These are phyloP conservation scores for Haematococcus lacustris DNA, from an alignment of 139 green algal species.

Conservation along the genomic window DNA sequence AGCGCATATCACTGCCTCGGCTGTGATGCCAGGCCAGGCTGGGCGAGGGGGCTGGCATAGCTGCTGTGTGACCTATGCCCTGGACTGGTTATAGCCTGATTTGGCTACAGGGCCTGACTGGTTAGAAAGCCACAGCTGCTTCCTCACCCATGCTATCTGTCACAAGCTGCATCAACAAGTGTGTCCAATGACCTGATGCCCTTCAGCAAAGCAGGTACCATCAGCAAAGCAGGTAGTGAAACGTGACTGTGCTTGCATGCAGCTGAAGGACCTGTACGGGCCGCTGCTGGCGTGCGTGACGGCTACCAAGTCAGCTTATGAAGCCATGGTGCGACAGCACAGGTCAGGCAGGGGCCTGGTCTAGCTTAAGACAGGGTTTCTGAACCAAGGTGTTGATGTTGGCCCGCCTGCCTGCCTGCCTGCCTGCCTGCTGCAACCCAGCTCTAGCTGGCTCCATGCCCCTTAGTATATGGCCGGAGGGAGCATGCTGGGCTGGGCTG, in stretches of 20 bases:
- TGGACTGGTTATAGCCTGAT: background rate
- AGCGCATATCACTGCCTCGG: background rate
- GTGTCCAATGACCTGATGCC: no score
- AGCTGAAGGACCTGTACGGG: conserved; percentile 67
- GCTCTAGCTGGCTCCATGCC: background rate
- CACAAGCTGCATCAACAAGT: background rate
- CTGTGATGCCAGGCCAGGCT: background rate
- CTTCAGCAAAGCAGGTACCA: no score
- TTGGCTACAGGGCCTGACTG: no score
- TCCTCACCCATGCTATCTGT: background rate
- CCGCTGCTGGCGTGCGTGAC: conserved; percentile 77
- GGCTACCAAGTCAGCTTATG: conserved; percentile 66
- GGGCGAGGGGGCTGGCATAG: no score
- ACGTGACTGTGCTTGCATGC: conserved; percentile 1
- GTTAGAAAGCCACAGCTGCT: background rate
- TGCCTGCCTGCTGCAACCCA: background rate
- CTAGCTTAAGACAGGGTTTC: background rate
- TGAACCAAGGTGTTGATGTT: background rate
- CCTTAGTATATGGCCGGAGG: background rate
- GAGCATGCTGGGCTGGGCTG: background rate
- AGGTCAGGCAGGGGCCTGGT: conserved; percentile 4
- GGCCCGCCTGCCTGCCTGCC: no score
- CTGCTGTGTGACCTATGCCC: no score
- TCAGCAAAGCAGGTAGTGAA: background rate
- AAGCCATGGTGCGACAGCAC: conserved; percentile 76